Conservation (phyloP, 2,329 filamentous ascomycete species). For the Seiridium cupressi region DNA sequence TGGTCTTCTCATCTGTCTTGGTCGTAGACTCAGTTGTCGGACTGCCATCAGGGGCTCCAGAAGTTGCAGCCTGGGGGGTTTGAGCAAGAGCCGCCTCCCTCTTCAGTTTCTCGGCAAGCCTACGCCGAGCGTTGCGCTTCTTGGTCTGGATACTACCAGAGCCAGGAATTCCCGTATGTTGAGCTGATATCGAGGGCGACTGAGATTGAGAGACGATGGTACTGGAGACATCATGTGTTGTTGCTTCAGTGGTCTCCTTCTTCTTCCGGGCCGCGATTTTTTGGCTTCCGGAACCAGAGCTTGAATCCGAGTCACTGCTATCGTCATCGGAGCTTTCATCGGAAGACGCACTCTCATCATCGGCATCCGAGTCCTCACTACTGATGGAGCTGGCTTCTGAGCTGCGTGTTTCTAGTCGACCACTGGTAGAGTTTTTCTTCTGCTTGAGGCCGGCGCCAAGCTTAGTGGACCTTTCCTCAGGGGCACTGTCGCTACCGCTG, state of each 20-base stretch:
- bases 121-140: conserved; percentile 51
- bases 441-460: not conserved
- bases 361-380: conserved; percentile 13
- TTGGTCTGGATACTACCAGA: conserved; percentile 42
- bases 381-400: conserved; percentile 2
- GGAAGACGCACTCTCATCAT: conserved; percentile 16
- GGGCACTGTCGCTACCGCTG: conserved; percentile 22
- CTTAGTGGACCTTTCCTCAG: conserved; percentile 18
- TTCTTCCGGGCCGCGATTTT: not conserved
- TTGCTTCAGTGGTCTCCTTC: not conserved
- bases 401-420: not conserved
- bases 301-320: conserved; percentile 15
- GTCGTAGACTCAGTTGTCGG: not conserved
- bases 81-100: conserved; percentile 17
- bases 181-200: conserved; percentile 3
- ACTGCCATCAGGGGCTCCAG: not conserved
- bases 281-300: conserved; percentile 13
- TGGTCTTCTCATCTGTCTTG: not conserved
- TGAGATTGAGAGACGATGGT: not conserved
- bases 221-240: not conserved
- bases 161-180: conserved; percentile 27
- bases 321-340: conserved; percentile 12
- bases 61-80: not conserved
- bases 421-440: not conserved
- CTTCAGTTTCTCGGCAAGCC: conserved; percentile 32